phyloP scores from a whole-genome alignment of 2,329 filamentous ascomycete species.

The Chaetomium globosum region DNA sequence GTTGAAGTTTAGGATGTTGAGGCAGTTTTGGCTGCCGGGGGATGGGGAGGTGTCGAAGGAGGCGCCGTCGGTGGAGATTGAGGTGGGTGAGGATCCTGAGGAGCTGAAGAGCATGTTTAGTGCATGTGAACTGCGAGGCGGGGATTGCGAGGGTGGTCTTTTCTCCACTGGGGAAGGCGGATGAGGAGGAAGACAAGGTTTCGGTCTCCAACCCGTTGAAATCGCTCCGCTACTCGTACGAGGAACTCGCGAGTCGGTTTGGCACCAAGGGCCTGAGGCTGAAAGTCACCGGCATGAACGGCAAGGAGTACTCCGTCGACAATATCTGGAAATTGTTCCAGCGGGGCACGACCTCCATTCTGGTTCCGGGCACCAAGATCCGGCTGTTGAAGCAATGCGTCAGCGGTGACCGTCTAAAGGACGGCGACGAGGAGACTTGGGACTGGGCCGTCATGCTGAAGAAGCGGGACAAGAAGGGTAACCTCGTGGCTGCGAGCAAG shows the following conservation, averaged over 20 bases:
- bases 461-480: conserved; percentile 39
- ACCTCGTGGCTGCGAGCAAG: conserved; percentile 44
- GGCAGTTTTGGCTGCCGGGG: conserved; percentile 67
- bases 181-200: neutral
- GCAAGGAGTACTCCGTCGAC: conserved; percentile 40
- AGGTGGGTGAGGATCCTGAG: conserved; percentile 12
- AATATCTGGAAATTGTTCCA: conserved; percentile 44
- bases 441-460: conserved; percentile 43
- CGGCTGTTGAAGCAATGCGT: conserved; percentile 46
- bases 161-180: conserved; percentile 17
- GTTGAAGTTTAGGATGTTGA: conserved; percentile 67
- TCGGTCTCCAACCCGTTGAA: neutral
- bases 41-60: conserved; percentile 48
- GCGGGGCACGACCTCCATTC: conserved; percentile 41
- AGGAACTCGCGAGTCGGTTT: conserved; percentile 41
- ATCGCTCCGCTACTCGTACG: neutral
- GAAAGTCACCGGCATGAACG: conserved; percentile 47
- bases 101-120: conserved; percentile 33
- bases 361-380: conserved; percentile 45
- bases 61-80: conserved; percentile 7
- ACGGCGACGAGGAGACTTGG: conserved; percentile 28
- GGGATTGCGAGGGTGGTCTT: conserved; percentile 33
- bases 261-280: conserved; percentile 40
- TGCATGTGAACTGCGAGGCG: conserved; percentile 36
- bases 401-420: neutral